Evolutionary conservation across 73 alveolate species (phyloP).

Genomic region (Blepharisma stoltei): DNA sequence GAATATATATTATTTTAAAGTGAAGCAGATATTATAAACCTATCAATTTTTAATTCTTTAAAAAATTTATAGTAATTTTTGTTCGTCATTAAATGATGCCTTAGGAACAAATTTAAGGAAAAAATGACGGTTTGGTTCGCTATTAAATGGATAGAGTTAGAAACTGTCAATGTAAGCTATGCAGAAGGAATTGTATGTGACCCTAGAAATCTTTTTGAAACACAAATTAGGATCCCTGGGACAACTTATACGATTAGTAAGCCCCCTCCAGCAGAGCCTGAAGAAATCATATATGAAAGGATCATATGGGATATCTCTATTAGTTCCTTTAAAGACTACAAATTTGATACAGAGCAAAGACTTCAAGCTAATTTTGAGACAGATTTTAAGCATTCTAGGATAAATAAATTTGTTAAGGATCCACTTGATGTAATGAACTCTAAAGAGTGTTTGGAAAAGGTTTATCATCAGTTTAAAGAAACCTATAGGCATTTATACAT

Average conservation of each 20-base stretch:
- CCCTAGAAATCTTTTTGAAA: neutral
- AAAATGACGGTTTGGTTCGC: no score
- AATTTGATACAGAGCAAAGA: slow-evolving; percentile 56
- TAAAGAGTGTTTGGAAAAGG: slow-evolving; percentile 43
- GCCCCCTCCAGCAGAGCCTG: neutral
- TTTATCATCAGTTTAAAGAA: slow-evolving; percentile 38
- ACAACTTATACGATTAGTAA: neutral
- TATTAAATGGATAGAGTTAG: no score
- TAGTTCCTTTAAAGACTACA: slow-evolving; percentile 55
- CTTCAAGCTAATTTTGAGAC: slow-evolving; percentile 67
- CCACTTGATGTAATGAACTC: slow-evolving; percentile 41
- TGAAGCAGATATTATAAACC: no score
- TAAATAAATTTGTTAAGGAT: slow-evolving; percentile 50
- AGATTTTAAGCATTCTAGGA: slow-evolving; percentile 66
- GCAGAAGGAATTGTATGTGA: neutral
- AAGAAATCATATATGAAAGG: neutral
- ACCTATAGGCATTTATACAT: slow-evolving; percentile 23
- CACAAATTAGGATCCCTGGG: neutral
- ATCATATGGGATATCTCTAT: slow-evolving; percentile 40
- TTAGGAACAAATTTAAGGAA: no score
- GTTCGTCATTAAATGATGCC: no score
- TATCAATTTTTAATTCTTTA: no score
- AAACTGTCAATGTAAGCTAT: neutral
- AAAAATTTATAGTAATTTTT: no score
- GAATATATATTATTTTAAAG: no score